Evolutionary conservation across 148 eudicot species (phyloP), one percentile per base, ranked within the genome.

Genomic region (Arbutus unedo): DNA sequence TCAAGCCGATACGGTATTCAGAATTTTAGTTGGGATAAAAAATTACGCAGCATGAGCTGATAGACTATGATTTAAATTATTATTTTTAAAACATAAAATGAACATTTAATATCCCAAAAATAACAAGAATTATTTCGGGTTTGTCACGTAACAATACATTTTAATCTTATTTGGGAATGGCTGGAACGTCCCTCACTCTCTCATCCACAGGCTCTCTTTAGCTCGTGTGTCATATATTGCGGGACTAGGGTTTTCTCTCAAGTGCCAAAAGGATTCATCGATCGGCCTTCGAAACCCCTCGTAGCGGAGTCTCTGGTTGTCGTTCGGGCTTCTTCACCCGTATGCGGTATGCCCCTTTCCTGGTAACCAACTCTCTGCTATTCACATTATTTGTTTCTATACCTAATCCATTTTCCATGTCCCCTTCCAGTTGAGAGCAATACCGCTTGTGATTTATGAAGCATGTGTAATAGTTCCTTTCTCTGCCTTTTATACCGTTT

Each of bases 241-340:
- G 8, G 4, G 2, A 72, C 21, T 73, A 73, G 76, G 76, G 76
- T 45, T 73, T 45, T 8, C 23, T 3, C 23, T 7, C 44, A 45
- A 23, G 53, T 8, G 53, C 76, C 76, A 8, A 45, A 3, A 73
- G 14, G 11, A 45, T 47, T 45, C 25, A 25, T 73, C 53, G 53
- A 73, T 73, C 50, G 31, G 76, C 51, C 76, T 73, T 19, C 14
- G 76, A 45, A 73, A 45, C 76, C 53, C 53, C 76, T 45, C 53
- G 13, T 31, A 45, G 68, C 68, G 3, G 68, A 64, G 68, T 11
- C 50, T 19, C 23, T 19, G 8, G 51, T 45, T 9, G 5, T 73
- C 23, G 50, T 9, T 45, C 53, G n/a, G 51, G 76, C 53, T 73
- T 73, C 51, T 19, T 73, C 76, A 45, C 18, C 76, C 18, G 4